These are phyloP conservation scores for Pyrenopolyporus hunteri DNA, from an alignment of 495 filamentous ascomycete genomes.

Conservation along the genomic window DNA sequence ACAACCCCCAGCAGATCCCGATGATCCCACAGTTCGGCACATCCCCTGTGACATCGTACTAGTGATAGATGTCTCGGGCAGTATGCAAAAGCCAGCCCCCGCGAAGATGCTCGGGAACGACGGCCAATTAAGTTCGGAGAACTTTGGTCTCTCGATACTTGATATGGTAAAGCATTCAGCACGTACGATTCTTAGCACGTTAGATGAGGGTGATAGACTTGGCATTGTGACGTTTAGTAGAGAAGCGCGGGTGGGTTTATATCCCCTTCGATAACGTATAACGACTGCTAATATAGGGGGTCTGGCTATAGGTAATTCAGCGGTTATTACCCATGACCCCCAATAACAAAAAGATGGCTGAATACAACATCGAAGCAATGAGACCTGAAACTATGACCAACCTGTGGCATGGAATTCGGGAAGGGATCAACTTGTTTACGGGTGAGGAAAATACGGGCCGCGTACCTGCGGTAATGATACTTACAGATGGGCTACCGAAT, in stretches of 20 bases:
- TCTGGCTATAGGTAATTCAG: constrained; percentile 43
- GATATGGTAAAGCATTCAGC: constrained; percentile 56
- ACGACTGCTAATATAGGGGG: neutral
- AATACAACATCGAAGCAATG: constrained; percentile 45
- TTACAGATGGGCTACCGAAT: constrained; percentile 57
- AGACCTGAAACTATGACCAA: constrained; percentile 41
- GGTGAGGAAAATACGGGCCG: constrained; percentile 21
- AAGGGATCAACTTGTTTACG: constrained; percentile 46
- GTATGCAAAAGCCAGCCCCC: constrained; percentile 47
- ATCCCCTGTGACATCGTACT: constrained; percentile 55
- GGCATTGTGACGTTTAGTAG: constrained; percentile 53
- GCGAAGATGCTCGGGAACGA: constrained; percentile 38
- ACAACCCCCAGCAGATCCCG: constrained; percentile 44
- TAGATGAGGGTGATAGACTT: constrained; percentile 49
- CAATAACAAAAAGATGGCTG: constrained; percentile 38
- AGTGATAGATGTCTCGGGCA: constrained; percentile 54
- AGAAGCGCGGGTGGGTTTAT: constrained; percentile 32
- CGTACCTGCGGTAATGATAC: constrained; percentile 52
- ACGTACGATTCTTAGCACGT: constrained; percentile 50
- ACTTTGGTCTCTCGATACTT: constrained; percentile 47
- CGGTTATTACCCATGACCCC: constrained; percentile 45
- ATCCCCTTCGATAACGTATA: neutral
- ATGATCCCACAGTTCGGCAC: constrained; percentile 24
- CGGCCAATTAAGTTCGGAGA: constrained; percentile 28
- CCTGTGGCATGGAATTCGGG: constrained; percentile 50